A percentile compares a stretch with the other conserved stretches of the same genome.
These are phyloP conservation scores for Erythrobasidium yunnanense DNA, from an alignment of 768 basidiomycete genomes.

Conservation along the genomic window DNA sequence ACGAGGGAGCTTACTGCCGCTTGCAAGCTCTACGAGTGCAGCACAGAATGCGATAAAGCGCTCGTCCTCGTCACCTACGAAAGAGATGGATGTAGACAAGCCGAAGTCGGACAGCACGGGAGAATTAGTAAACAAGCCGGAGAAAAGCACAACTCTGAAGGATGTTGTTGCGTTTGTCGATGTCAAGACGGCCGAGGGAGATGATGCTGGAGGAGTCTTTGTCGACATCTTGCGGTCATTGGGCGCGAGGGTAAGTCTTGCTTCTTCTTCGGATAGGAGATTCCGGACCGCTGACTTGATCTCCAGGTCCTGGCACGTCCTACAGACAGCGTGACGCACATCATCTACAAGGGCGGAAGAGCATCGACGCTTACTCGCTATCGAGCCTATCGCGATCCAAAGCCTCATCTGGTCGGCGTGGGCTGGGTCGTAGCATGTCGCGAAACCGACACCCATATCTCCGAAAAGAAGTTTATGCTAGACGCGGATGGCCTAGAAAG, in stretches of 20 bases:
- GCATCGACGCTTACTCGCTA: conserved; percentile 63
- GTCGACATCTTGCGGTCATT: conserved; percentile 67
- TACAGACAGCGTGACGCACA: conserved; percentile 54
- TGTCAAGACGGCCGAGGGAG: conserved; percentile 60
- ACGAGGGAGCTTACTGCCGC: conserved; percentile 1
- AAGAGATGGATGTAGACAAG: background rate
- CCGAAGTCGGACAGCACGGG: background rate
- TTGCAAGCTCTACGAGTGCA: background rate
- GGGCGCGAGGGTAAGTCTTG: conserved; percentile 60
- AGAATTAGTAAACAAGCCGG: background rate
- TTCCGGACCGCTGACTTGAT: conserved; percentile 45
- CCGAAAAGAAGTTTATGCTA: background rate
- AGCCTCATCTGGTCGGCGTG: conserved; percentile 68
- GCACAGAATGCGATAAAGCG: background rate
- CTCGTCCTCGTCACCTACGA: background rate
- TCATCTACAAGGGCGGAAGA: conserved; percentile 72
- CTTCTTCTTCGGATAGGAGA: background rate
- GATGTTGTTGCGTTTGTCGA: conserved; percentile 75
- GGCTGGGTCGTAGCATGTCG: conserved; percentile 82
- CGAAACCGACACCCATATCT: conserved; percentile 49
- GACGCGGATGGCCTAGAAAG: background rate
- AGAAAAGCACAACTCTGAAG: background rate
- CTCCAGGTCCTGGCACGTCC: conserved; percentile 56
- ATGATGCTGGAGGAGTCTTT: conserved; percentile 69
- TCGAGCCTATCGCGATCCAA: conserved; percentile 58